Base-by-base conservation (phyloP, 2,329 filamentous ascomycete genomes). In the Colletotrichum tofieldiae region DNA sequence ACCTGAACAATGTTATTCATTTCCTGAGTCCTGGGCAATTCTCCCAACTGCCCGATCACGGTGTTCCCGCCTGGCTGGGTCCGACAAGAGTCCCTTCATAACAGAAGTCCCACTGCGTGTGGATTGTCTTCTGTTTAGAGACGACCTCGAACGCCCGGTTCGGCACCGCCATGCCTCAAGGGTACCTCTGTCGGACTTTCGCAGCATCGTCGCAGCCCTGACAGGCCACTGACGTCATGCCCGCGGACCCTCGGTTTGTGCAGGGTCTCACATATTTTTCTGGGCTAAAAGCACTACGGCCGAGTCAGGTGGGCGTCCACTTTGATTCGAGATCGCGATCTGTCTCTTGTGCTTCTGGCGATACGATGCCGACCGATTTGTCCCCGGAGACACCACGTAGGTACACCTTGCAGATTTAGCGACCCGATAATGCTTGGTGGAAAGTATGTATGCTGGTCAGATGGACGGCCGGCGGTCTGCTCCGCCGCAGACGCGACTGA, bases 251-350 rank as follows among this genome's bases (percentile, higher is more conserved):
- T 55, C 23, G 45, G 70, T 47, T 70, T 41, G 70, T 59, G 65
- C 70, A 72, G 70, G 65, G 70, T 65, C 65, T 69, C 32, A 52
- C 39, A 16, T 39, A 20, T 20, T 37, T n/a, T 51, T 68, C 9
- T 58, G 67, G 63, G 32, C 63, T 45, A 60, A 60, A 32, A 32
- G 29, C 29, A 23, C 60, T 60, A 69, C 39, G 65, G 70, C 54
- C 65, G 70, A 72, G 70, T 72, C 70, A 69, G 70, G 59, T 65
- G 65, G 52, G 55, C 37, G 49, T 58, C 55, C 59, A 26, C 49
- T 61, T 32, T 26, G n/a, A n/a, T 56, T 68, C 26, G 23, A 55
- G 61, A 64, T 64, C 61, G 61, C 49, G 61, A 32, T 52, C 39
- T 60, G 43, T 51, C 32, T 51, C 43, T 32, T n/a, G 29, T 62